Percentiles rank a stretch among this genome's conserved stretches.
These are phyloP conservation scores for Chlorella sp. DNA, from an alignment of 139 green algal species.

Conservation along the genomic window DNA sequence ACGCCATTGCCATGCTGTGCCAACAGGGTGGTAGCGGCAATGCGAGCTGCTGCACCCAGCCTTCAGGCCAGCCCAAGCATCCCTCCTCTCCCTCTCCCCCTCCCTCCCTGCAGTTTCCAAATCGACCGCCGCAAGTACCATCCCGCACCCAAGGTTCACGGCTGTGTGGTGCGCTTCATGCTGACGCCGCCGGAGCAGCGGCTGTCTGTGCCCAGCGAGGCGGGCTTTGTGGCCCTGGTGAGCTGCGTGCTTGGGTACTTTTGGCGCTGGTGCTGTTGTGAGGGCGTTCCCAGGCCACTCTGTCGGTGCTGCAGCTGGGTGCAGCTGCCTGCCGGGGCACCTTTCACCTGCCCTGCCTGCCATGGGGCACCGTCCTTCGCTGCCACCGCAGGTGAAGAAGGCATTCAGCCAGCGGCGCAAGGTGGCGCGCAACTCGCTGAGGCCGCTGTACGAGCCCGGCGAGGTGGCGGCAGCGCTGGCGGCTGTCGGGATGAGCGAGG, in stretches of 20 bases:
- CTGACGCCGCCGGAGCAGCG: slow-evolving; percentile 52
- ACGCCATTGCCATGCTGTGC: no score
- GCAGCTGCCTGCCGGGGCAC: no score
- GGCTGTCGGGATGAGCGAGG: slow-evolving; percentile 1
- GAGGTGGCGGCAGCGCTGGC: slow-evolving; percentile 27
- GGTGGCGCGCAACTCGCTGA: slow-evolving; percentile 46
- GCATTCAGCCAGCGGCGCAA: slow-evolving; percentile 52
- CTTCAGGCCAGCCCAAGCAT: no score
- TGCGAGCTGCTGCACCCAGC: no score
- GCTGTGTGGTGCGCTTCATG: slow-evolving; percentile 82
- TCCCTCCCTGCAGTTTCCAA: slow-evolving; percentile 47
- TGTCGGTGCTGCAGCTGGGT: no score
- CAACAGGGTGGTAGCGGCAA: no score
- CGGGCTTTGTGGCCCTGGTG: slow-evolving; percentile 38
- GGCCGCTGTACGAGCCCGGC: slow-evolving; percentile 9
- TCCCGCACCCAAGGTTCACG: slow-evolving; percentile 85
- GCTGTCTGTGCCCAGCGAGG: slow-evolving; percentile 29
- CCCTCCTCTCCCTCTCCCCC: no score
- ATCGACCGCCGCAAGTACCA: slow-evolving; percentile 78
- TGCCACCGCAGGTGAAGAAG: slow-evolving; percentile 33
- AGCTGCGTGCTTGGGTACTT: no score
- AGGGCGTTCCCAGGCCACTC: no score
- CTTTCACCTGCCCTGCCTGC: background rate
- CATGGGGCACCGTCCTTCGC: background rate
- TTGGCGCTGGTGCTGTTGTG: no score